A percentile compares a stretch with the other conserved stretches of the same genome.
These are phyloP conservation scores for Blastomyces gilchristii DNA, from an alignment of 2,329 filamentous ascomycete genomes.

Conservation along the genomic window DNA sequence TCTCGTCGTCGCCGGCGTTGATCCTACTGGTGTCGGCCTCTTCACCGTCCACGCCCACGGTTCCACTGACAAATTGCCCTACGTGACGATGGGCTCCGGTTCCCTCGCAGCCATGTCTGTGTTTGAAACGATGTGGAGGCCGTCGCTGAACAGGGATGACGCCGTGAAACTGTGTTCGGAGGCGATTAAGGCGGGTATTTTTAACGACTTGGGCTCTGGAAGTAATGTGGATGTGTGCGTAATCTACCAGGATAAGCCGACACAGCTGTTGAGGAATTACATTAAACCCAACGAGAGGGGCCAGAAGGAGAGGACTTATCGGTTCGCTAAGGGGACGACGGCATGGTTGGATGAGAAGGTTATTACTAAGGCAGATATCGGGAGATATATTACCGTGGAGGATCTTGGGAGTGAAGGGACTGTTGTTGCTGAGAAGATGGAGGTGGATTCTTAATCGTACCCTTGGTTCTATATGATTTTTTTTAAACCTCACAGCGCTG, in stretches of 20 bases:
- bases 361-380: conserved; percentile 86
- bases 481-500: not conserved
- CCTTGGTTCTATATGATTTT: conserved; percentile 1
- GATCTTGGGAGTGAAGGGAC: conserved; percentile 62
- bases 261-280: conserved; percentile 74
- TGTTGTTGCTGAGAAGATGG: conserved; percentile 53
- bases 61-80: conserved; percentile 95
- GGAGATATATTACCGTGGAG: conserved; percentile 85
- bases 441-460: conserved; percentile 43
- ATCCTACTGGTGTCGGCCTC: conserved; percentile 87
- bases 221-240: conserved; percentile 96
- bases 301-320: conserved; percentile 87
- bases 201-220: conserved; percentile 93
- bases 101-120: conserved; percentile 95
- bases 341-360: conserved; percentile 93
- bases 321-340: conserved; percentile 83
- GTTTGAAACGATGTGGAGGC: conserved; percentile 94
- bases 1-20: conserved; percentile 90
- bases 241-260: conserved; percentile 92
- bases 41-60: conserved; percentile 99
- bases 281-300: conserved; percentile 86
- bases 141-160: conserved; percentile 61
- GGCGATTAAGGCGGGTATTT: conserved; percentile 92
- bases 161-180: conserved; percentile 75
- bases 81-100: conserved; percentile 97